Conservation (phyloP, 2,329 filamentous ascomycete genomes). For the Aspergillus fijiensis region DNA sequence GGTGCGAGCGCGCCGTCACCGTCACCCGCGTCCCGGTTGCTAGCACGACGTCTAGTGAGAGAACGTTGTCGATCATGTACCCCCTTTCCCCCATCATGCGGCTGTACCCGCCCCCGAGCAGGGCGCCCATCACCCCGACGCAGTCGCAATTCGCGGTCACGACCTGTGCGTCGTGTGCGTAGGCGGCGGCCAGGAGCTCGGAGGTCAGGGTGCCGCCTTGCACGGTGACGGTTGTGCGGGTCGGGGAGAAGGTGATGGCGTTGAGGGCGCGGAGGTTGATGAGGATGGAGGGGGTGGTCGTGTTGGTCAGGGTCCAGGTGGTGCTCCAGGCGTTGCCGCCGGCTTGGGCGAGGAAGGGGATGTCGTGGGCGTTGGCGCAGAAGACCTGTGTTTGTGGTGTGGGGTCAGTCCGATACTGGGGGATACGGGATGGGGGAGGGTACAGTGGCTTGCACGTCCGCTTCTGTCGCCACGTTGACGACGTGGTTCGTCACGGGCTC, state of each 20-base stretch:
- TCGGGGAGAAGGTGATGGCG: neutral
- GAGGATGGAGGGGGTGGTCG: neutral
- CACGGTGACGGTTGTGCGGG: neutral
- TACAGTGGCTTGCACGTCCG: too few relatives aligned
- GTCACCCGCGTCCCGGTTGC: too few relatives aligned
- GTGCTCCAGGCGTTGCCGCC: conserved; percentile 3
- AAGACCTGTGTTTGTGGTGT: too few relatives aligned
- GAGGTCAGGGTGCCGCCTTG: neutral
- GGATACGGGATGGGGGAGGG: too few relatives aligned
- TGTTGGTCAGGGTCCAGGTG: neutral
- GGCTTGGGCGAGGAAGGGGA: conserved; percentile 8
- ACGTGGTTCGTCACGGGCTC: too few relatives aligned
- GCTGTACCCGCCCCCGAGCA: conserved; percentile 5
- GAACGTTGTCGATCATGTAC: conserved; percentile 3
- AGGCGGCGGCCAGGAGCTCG: neutral
- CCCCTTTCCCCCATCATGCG: neutral
- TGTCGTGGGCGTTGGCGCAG: neutral
- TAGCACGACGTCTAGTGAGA: neutral
- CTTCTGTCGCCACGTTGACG: too few relatives aligned
- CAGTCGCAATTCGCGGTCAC: conserved; percentile 6
- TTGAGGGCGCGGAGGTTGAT: neutral
- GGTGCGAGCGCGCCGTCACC: neutral
- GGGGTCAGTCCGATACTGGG: too few relatives aligned
- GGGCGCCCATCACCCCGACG: neutral
- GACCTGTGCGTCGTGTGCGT: neutral